Conservation (phyloP, 768 basidiomycete genomes). For the Dentipellis fragilis region DNA sequence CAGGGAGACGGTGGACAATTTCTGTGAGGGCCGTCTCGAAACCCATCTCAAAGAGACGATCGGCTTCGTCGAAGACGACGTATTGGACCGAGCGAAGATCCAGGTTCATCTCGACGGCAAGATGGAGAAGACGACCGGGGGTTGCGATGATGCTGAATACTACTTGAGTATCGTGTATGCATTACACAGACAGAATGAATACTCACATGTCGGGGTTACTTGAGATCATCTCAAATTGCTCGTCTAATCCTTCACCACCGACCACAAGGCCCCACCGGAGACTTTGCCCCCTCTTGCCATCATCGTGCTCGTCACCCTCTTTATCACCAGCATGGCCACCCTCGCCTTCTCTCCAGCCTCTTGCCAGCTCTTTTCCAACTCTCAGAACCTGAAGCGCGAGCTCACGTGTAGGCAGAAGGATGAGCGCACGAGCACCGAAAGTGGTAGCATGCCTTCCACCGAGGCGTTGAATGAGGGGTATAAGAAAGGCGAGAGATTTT, state of each 20-base stretch:
- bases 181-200: not conserved
- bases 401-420: constrained; percentile 88
- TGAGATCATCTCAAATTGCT: constrained; percentile 93
- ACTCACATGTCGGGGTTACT: constrained; percentile 90
- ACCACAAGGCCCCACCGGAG: constrained; percentile 92
- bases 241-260: constrained; percentile 91
- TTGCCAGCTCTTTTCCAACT: constrained; percentile 89
- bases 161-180: constrained; percentile 4
- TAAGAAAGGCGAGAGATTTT: constrained; percentile 92
- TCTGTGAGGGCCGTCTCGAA: constrained; percentile 89
- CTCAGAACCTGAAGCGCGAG: constrained; percentile 88
- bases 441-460: constrained; percentile 68
- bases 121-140: constrained; percentile 93
- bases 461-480: constrained; percentile 83
- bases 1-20: constrained; percentile 81
- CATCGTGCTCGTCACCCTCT: constrained; percentile 38
- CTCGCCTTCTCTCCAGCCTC: constrained; percentile 60
- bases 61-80: constrained; percentile 95
- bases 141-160: constrained; percentile 83
- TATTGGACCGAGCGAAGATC: constrained; percentile 83
- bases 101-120: constrained; percentile 93
- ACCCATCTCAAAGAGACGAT: constrained; percentile 97
- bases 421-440: constrained; percentile 78
- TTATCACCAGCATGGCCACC: constrained; percentile 68
- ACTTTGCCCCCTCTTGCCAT: constrained; percentile 44